phyloP scores from a whole-genome alignment of 169 alveolate species.

The Plasmodium malariae region DNA sequence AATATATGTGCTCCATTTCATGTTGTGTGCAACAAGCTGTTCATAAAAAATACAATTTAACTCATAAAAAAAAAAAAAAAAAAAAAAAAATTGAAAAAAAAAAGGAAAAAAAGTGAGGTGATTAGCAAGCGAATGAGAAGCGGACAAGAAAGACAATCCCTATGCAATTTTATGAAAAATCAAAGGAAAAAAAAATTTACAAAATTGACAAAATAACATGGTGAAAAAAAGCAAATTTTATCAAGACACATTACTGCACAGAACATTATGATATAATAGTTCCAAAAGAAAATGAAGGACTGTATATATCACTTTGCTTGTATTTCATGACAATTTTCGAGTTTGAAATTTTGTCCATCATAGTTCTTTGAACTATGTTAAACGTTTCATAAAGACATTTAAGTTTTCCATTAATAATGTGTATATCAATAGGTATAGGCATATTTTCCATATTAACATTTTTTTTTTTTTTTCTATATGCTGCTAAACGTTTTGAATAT shows the following conservation, averaged over 20 bases:
- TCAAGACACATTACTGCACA: too few species aligned
- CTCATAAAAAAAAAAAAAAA: too few species aligned
- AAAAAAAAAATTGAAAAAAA: neutral
- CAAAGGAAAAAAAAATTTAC: too few species aligned
- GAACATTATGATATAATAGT: constrained; percentile 65
- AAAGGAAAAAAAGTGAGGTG: neutral
- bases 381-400: constrained; percentile 44
- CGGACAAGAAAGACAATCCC: too few species aligned
- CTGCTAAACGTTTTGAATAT: constrained; percentile 11
- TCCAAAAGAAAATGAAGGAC: constrained; percentile 54
- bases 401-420: constrained; percentile 29
- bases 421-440: constrained; percentile 42
- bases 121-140: too few species aligned
- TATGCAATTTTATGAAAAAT: too few species aligned
- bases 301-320: constrained; percentile 64
- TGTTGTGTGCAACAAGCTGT: too few species aligned
- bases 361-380: constrained; percentile 73
- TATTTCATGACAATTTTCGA: constrained; percentile 41
- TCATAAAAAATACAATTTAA: too few species aligned
- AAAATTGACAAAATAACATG: too few species aligned
- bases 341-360: constrained; percentile 40
- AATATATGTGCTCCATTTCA: too few species aligned
- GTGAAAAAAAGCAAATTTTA: too few species aligned
- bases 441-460: constrained; percentile 17
- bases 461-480: constrained; percentile 15